Conservation (phyloP, 345 rosid genomes). For the Nephelium lappaceum region DNA sequence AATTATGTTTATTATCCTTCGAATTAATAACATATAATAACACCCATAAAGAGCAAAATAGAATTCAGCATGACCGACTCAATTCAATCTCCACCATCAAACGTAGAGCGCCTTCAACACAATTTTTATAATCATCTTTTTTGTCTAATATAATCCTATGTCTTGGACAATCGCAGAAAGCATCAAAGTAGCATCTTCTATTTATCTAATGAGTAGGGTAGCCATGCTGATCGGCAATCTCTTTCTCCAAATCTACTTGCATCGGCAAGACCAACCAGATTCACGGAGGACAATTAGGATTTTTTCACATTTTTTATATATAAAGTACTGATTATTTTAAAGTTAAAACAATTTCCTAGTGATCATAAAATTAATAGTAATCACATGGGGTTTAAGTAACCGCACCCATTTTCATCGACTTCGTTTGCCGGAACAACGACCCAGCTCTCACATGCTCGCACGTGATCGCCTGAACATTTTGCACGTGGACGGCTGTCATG, state of each 20-base stretch:
- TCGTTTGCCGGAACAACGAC: conserved; percentile 28
- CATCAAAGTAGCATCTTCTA: neutral
- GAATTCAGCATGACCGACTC: neutral
- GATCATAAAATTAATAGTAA: conserved; percentile 10
- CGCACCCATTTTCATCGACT: conserved; percentile 24
- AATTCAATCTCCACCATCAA: neutral
- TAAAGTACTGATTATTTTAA: neutral
- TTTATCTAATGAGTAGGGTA: neutral
- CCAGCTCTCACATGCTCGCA: conserved; percentile 58
- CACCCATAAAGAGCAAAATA: neutral
- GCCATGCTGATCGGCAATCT: neutral
- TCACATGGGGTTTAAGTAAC: conserved; percentile 28
- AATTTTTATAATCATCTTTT: neutral
- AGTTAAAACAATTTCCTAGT: neutral
- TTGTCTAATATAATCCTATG: neutral
- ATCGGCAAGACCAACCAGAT: neutral
- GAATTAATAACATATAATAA: too few relatives aligned
- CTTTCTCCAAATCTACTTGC: too few relatives aligned
- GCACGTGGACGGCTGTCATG: conserved; percentile 63
- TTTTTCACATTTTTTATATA: neutral
- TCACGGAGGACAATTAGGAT: neutral
- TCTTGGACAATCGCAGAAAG: neutral
- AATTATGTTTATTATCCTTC: too few relatives aligned
- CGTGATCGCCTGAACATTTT: conserved; percentile 42
- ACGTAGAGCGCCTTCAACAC: neutral